Base-by-base conservation (phyloP, 164 flowering plant species). In the Houttuynia cordata region DNA sequence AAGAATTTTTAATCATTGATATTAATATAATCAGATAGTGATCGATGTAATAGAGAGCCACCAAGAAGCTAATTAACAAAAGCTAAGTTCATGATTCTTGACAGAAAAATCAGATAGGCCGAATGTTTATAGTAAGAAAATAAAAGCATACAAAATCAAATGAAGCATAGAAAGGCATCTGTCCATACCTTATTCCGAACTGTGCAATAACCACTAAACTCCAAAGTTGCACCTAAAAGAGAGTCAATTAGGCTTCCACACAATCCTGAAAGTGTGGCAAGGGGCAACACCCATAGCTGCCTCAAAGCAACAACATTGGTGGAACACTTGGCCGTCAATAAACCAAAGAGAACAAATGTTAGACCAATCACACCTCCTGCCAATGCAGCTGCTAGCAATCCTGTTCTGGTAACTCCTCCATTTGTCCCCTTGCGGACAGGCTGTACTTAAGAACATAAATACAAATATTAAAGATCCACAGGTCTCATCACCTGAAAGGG, bases 391-490 rank as follows among this genome's bases (percentile, higher is more conserved):
- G 98, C 98, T n/a, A 87, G 50, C 34, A 92, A 82, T 39, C 98
- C 98, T n/a, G 79, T 67, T 63, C 64, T 73, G 30, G 97, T 92
- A 40, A 89, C 91, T n/a, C 78, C 98, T 70, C 98, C 98, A 81
- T 93, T 93, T 59, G 94, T 88, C 55, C 98, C 98, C 89, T 67
- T 89, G 57, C 76, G 80, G 69, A 93, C 98, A 23, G 82, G 85
- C 98, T 93, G 78, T 63, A 21, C 8, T 18, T 23, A 49, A 24
- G 39, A 20, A 62, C 15, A 22, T 19, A 10, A 19, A 62, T 34
- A n/a, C 30, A 19, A 53, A 19, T 24, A 55, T 53, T 14, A 41
- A 37, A 24, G n/a, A 22, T 23, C 9, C 7, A 22, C 13, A 8
- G 19, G 10, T 51, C 7, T 18, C 20, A 61, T 49, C 1, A 8